Percentiles rank a stretch among this genome's conserved stretches.
Conservation (phyloP, 2,329 filamentous ascomycete species). For the Fonsecaea nubica region DNA sequence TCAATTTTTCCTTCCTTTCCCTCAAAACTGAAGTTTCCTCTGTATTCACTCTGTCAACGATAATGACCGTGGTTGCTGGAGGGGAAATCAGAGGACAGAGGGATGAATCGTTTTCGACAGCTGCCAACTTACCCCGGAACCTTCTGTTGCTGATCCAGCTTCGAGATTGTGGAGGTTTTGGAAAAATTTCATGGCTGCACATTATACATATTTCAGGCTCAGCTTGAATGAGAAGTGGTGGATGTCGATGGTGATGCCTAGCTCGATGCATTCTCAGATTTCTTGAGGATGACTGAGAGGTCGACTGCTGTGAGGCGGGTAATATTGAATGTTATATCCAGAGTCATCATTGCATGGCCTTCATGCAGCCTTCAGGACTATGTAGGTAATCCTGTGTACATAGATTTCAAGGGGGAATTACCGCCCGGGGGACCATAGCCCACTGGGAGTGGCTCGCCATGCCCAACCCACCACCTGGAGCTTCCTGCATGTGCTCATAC, state of each 20-base stretch:
- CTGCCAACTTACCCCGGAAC: conserved; percentile 55
- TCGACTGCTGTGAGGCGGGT: background rate
- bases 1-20: conserved; percentile 44
- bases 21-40: conserved; percentile 52
- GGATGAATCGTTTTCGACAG: conserved; percentile 40
- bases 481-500: no score
- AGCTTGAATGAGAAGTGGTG: background rate
- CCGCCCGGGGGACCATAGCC: background rate
- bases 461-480: no score
- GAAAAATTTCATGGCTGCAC: conserved; percentile 55
- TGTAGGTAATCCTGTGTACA: background rate
- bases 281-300: background rate
- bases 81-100: conserved; percentile 57
- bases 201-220: conserved; percentile 28
- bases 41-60: conserved; percentile 56
- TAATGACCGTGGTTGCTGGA: conserved; percentile 47
- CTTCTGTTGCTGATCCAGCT: conserved; percentile 43
- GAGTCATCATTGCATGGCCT: background rate
- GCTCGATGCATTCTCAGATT: background rate
- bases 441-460: no score
- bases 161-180: conserved; percentile 51
- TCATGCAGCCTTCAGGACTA: background rate
- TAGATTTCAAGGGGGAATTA: background rate
- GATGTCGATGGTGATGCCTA: background rate
- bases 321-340: background rate